Conservation (phyloP, 2,329 filamentous ascomycete genomes). For the Arthrinium phaeospermum region DNA sequence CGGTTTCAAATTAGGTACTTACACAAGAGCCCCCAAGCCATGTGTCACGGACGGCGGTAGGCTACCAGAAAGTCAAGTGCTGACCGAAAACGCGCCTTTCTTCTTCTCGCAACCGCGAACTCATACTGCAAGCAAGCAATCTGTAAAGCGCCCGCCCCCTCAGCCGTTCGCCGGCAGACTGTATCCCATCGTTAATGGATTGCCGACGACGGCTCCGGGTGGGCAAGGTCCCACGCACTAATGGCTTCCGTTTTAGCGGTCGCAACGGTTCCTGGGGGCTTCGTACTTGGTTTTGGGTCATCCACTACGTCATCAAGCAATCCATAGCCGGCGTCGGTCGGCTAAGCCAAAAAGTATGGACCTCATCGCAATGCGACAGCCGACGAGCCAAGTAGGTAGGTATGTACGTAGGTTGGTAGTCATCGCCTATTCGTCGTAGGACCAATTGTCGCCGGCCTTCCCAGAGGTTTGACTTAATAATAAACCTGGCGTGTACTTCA, state of each 20-base stretch:
- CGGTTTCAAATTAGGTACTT: not conserved
- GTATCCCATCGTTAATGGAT: not conserved
- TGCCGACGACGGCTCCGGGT: not conserved
- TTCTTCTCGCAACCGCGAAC: not conserved
- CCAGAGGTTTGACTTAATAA: not conserved
- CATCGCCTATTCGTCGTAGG: not conserved
- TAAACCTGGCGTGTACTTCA: not conserved
- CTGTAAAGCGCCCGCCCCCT: not conserved
- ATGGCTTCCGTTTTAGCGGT: not conserved
- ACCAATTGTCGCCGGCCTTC: not conserved
- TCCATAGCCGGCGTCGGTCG: not conserved
- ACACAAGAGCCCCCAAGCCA: not conserved
- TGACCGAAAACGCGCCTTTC: not conserved
- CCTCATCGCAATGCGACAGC: not conserved
- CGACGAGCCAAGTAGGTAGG: not conserved
- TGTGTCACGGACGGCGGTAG: not conserved
- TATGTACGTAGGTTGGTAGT: not conserved
- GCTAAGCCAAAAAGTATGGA: not conserved
- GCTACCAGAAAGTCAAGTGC: not conserved
- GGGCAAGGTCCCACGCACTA: not conserved
- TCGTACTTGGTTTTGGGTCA: not conserved
- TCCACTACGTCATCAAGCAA: not conserved
- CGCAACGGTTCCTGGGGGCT: not conserved
- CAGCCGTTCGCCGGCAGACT: not conserved
- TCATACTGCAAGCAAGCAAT: too few relatives aligned